Evolutionary conservation across 176 grass and related monocot species (phyloP).

Genomic region (Eleusine indica): DNA sequence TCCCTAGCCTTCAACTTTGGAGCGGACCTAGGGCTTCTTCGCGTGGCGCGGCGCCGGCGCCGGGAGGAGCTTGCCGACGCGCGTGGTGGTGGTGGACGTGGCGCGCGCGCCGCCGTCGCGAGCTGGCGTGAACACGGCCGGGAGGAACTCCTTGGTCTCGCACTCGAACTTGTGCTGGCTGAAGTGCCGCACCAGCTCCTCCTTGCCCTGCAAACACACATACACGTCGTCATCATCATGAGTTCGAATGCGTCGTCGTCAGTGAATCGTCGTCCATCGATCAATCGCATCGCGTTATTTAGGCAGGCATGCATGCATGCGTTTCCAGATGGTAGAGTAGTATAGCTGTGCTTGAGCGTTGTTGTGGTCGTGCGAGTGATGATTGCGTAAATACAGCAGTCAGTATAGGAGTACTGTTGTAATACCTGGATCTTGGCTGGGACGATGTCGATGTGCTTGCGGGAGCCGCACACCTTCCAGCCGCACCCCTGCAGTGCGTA

Average conservation of each 20-base stretch:
- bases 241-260: not conserved
- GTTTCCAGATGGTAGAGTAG: too few species aligned
- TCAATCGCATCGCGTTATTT: not conserved
- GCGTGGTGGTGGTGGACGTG: not conserved
- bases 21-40: not conserved
- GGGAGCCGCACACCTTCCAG: slow-evolving; percentile 50
- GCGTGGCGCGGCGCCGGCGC: too few species aligned
- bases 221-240: not conserved
- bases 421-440: slow-evolving; percentile 59
- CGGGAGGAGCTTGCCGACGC: not conserved
- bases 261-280: not conserved
- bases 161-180: slow-evolving; percentile 40
- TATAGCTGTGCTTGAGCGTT: too few species aligned
- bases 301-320: not conserved
- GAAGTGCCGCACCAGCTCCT: slow-evolving; percentile 39
- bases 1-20: not conserved
- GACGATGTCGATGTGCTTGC: slow-evolving; percentile 47
- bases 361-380: not conserved
- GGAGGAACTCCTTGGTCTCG: slow-evolving; percentile 50
- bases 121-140: slow-evolving; percentile 57
- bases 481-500: slow-evolving; percentile 18
- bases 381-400: not conserved
- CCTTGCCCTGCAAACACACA: slow-evolving; percentile 42
- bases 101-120: slow-evolving; percentile 47
- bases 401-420: too few species aligned